Percentiles rank a stretch among this genome's conserved stretches.
phyloP scores from a whole-genome alignment of 768 basidiomycete genomes.

The Clavulina sp. region DNA sequence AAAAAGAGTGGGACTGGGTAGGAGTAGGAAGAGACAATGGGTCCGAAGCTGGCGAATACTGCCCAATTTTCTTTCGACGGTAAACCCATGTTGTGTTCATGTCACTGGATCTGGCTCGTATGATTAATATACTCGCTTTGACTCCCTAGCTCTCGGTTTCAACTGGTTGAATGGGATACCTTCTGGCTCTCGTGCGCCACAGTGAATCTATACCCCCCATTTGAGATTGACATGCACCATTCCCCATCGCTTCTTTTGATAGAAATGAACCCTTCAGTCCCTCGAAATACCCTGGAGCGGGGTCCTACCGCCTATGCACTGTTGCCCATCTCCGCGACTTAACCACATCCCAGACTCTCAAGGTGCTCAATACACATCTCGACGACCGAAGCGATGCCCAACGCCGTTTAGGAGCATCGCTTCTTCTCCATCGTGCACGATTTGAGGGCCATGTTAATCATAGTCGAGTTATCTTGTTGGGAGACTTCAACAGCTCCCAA shows the following conservation, averaged over 20 bases:
- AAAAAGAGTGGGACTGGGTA: constrained; percentile 38
- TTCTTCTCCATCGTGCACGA: constrained; percentile 31
- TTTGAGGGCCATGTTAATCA: constrained; percentile 28
- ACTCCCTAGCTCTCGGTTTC: background rate
- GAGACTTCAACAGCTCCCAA: constrained; percentile 34
- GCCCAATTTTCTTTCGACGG: constrained; percentile 44
- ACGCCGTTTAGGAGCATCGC: constrained; percentile 32
- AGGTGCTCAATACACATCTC: constrained; percentile 35
- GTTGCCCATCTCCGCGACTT: constrained; percentile 23
- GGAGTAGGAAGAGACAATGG: constrained; percentile 52
- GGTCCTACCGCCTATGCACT: constrained; percentile 33
- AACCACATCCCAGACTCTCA: constrained; percentile 16
- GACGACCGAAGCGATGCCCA: constrained; percentile 37
- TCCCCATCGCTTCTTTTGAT: background rate
- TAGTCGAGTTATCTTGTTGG: constrained; percentile 30
- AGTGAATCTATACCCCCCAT: background rate
- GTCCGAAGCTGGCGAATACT: constrained; percentile 35
- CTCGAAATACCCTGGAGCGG: constrained; percentile 34
- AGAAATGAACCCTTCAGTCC: constrained; percentile 31
- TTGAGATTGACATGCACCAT: background rate
- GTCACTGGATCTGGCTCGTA: too few species aligned
- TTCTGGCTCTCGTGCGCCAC: constrained; percentile 38
- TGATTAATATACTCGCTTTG: too few species aligned
- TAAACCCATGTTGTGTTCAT: constrained; percentile 7
- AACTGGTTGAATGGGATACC: constrained; percentile 20